Evolutionary conservation across 257 asterid genomes (phyloP).

Genomic region (Coffea canephora): DNA sequence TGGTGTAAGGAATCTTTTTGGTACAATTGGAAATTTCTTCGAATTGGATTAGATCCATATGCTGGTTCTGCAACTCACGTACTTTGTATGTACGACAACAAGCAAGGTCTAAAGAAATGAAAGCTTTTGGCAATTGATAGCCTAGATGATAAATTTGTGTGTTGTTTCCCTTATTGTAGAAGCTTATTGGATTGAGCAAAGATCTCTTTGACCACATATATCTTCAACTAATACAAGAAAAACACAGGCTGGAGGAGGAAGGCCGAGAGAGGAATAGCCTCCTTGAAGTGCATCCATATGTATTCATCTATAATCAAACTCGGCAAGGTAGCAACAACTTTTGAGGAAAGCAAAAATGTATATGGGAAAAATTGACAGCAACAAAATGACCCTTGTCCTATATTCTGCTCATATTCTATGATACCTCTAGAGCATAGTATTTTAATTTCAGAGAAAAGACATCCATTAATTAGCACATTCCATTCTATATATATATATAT

Average conservation of each 20-base stretch:
- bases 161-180: background rate
- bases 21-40: background rate
- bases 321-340: background rate
- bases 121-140: background rate
- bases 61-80: background rate
- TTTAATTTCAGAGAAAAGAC: background rate
- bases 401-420: background rate
- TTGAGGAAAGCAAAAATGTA: background rate
- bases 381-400: conserved; percentile 11
- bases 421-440: background rate
- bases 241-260: background rate
- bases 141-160: background rate
- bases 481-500: background rate
- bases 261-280: background rate
- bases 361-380: background rate
- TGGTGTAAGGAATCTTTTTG: background rate
- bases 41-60: background rate
- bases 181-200: background rate
- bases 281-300: background rate
- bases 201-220: background rate
- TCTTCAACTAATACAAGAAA: background rate
- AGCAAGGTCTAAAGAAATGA: background rate
- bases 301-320: background rate
- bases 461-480: background rate
- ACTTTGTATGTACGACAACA: background rate